Evolutionary conservation across 2,329 filamentous ascomycete genomes (phyloP).

Genomic region (Lecanicillium sp.): DNA sequence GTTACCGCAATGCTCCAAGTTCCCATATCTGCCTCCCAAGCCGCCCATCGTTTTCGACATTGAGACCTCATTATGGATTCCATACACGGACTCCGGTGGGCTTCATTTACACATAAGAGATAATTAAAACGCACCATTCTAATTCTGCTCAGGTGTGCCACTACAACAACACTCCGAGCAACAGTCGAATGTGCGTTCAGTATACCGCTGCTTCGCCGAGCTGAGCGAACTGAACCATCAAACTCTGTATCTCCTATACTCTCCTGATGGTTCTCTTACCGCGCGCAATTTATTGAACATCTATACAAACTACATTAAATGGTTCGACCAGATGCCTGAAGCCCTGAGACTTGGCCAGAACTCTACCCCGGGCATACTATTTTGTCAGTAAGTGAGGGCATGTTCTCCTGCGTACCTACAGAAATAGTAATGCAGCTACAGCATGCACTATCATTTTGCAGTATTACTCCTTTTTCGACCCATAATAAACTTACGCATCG

Average conservation of each 20-base stretch:
- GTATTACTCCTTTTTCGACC: conserved; percentile 68
- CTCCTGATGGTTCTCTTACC: conserved; percentile 56
- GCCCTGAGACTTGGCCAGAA: conserved; percentile 56
- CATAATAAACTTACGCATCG: too few species aligned
- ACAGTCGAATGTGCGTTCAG: conserved; percentile 58
- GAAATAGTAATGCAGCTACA: conserved; percentile 18
- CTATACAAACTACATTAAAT: conserved; percentile 61
- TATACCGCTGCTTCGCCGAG: conserved; percentile 61
- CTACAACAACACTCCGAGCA: conserved; percentile 49
- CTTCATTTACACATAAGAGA: too few species aligned
- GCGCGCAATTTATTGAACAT: conserved; percentile 53
- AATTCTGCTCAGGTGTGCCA: conserved; percentile 28
- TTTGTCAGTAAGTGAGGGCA: conserved; percentile 54
- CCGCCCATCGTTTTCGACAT: conserved; percentile 51
- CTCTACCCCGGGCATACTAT: conserved; percentile 63
- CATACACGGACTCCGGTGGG: conserved; percentile 49
- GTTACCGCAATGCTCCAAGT: conserved; percentile 50
- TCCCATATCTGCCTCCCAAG: conserved; percentile 48
- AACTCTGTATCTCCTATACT: conserved; percentile 61
- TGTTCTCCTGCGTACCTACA: neutral
- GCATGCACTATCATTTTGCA: conserved; percentile 63
- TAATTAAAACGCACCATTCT: neutral
- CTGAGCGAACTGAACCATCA: conserved; percentile 67
- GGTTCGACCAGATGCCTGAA: conserved; percentile 60
- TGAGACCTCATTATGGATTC: conserved; percentile 51